phyloP scores from a whole-genome alignment of 2,329 filamentous ascomycete species.

The Aureobasidium sp. region DNA sequence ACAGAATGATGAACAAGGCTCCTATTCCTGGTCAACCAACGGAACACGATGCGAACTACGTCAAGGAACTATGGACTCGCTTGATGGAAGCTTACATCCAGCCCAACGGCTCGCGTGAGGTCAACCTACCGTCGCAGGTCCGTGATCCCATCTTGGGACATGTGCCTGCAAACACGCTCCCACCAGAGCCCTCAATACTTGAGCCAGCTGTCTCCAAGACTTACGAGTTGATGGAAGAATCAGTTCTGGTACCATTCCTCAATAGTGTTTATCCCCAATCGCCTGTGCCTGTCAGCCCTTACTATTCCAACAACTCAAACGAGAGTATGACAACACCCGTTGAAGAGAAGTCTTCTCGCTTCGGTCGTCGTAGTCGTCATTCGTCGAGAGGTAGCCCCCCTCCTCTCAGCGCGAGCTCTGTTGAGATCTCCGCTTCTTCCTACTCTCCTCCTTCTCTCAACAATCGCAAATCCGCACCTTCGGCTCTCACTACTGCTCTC shows the following conservation, averaged over 20 bases:
- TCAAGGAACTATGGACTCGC: constrained; percentile 78
- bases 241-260: constrained; percentile 84
- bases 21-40: constrained; percentile 35
- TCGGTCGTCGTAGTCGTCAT: constrained; percentile 15
- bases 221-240: constrained; percentile 96
- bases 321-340: constrained; percentile 28
- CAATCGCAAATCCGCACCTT: constrained; percentile 29
- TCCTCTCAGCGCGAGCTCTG: constrained; percentile 23
- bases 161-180: constrained; percentile 50
- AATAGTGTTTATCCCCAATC: constrained; percentile 54
- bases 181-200: constrained; percentile 66
- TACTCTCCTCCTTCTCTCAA: constrained; percentile 19
- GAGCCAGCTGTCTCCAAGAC: constrained; percentile 81
- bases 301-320: constrained; percentile 38
- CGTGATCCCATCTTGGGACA: constrained; percentile 70
- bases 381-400: constrained; percentile 26
- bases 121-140: constrained; percentile 82
- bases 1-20: constrained; percentile 48
- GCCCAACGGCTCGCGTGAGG: constrained; percentile 75
- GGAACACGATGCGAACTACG: constrained; percentile 56
- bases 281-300: constrained; percentile 35
- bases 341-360: constrained; percentile 15
- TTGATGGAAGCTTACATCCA: constrained; percentile 85
- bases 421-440: constrained; percentile 24
- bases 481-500: constrained; percentile 26